Evolutionary conservation across 352 stramenopile genomes (phyloP), one percentile per base, ranked within the genome.

Genomic region (Phytopythium oedochilum): DNA sequence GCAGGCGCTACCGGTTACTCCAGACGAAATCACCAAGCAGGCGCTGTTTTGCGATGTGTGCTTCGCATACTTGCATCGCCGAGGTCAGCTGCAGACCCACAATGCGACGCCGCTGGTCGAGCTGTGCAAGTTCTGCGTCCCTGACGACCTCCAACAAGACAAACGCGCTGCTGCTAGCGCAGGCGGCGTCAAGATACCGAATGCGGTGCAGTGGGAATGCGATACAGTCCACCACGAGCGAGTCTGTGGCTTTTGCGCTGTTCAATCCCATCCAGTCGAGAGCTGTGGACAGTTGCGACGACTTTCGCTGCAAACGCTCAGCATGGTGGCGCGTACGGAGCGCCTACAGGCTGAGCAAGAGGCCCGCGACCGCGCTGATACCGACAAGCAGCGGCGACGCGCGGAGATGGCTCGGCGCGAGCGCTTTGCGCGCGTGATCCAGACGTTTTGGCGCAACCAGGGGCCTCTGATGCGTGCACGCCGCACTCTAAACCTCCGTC

Each of bases 21-120:
- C 55, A 7, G 43, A 59, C 14, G 29, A 61, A 22, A 15, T 12
- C n/a, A 59, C 25, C 22, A 48, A 53, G 26, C 68, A 85, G 17
- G 47, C 55, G 10, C 60, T 83, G 10, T 88, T 78, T 52, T 90
- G 79, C 53, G 79, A 88, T 32, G 73, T 83, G 12, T 90, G 77
- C 44, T 90, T 85, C 58, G 68, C 57, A 0, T 90, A 78, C 45
- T 48, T 67, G 18, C 79, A 90, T 47, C 70, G 53, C 11, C 72
- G 69, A 9, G 79, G 79, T 15, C 62, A 56, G 2, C 47, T 88
- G 10, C 67, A 77, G 53, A 44, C 54, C 0, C 79, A 90, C 48
- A 68, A 65, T 11, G 73, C 65, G 0, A 50, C 62, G 10, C 44
- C 61, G 14, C 36, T 89, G 40, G 44, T 87, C 5, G 75, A 89